phyloP scores from a whole-genome alignment of 148 eudicot genomes.

The Arctostaphylos glauca region DNA sequence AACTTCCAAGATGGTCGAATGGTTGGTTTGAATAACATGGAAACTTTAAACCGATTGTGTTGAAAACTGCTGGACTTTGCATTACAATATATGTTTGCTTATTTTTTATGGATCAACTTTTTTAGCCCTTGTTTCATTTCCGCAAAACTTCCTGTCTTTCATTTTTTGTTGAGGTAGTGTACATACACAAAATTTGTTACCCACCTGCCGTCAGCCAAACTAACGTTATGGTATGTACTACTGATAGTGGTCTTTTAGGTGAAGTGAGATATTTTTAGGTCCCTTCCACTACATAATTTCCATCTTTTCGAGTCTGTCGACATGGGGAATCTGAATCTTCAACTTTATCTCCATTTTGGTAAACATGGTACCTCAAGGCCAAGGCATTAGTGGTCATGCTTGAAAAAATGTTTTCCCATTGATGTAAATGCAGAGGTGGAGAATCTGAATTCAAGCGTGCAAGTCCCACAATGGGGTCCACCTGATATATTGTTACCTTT shows the following conservation, averaged over 20 bases:
- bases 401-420: not conserved
- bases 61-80: constrained; percentile 18
- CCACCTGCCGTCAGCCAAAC: not conserved
- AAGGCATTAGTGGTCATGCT: not conserved
- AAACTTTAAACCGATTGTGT: constrained; percentile 8
- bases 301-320: not conserved
- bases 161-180: not conserved
- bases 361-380: not conserved
- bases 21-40: constrained; percentile 19
- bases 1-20: constrained; percentile 18
- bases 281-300: not conserved
- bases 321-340: not conserved
- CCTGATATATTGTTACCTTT: not conserved
- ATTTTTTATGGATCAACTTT: constrained; percentile 8
- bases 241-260: not conserved
- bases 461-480: not conserved
- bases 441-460: not conserved
- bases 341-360: not conserved
- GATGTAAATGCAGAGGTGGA: not conserved
- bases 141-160: not conserved
- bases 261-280: not conserved
- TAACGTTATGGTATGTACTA: not conserved
- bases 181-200: not conserved
- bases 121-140: not conserved
- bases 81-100: constrained; percentile 11